Base-by-base conservation (phyloP, 2,329 filamentous ascomycete species). In the Aspergillus fijiensis region DNA sequence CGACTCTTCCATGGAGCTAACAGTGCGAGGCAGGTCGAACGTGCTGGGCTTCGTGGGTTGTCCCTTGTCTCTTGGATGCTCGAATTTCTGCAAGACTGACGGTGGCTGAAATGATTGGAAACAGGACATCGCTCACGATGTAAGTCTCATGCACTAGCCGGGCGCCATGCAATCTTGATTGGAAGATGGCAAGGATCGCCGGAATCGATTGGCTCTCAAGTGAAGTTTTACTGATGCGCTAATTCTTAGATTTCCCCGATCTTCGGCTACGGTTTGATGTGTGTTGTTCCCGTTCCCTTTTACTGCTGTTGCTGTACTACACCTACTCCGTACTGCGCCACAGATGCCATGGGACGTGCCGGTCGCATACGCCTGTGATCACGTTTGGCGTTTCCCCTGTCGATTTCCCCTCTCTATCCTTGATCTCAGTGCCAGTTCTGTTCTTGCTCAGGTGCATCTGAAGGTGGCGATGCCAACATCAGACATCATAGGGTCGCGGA, bases 31-130 rank as follows among this genome's bases (percentile, higher is more conserved):
- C 67, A 77, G 76, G 62, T 85, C 82, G 53, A 83, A 80, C 62
- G 84, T 84, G 66, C 76, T 86, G 57, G 84, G 85, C 53, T 85
- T 87, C 67, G 84, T 86, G 70, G 77, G 84, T 83, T 66, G 39
- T 58, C 59, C 49, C 39, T 45, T 45, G 39, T 51, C 33, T 57
- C 59, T 45, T 57, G 57, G 47, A 10, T 61, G 52, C 55, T 55
- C 55, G 59, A 51, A 59, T 53, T 67, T 63, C 59, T 64, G 65
- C 58, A 55, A 49, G 49, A 72, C 67, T 72, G 64, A 71, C 64
- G 60, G 73, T 78, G 76, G 75, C 74, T 74, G 69, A 71, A 76
- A 71, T 64, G 72, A 75, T 76, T 77, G 74, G 74, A 45, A 68
- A 45, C 62, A 77, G 73, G 73, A 76, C 62, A 72, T 73, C 61